Percentiles rank a stretch among this genome's conserved stretches.
Evolutionary conservation across 176 grass and related monocot genomes (phyloP).

Genomic region (Hyparrhenia diplandra): DNA sequence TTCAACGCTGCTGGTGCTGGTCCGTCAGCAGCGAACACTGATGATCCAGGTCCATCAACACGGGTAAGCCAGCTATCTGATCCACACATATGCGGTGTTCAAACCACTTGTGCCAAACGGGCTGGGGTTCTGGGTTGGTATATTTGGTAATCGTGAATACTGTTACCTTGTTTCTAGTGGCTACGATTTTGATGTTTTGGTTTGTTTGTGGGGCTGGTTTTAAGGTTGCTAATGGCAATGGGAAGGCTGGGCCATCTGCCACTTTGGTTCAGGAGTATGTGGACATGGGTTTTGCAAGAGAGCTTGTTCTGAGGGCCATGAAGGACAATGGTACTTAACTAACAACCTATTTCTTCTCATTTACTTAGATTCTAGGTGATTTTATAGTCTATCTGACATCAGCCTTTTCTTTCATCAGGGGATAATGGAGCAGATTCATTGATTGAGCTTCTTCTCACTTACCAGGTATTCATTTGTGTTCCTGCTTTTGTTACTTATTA

Average conservation of each 20-base stretch:
- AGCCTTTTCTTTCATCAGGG: constrained; percentile 31
- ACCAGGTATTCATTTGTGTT: constrained; percentile 34
- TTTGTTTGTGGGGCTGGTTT: background rate
- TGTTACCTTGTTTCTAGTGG: constrained; percentile 16
- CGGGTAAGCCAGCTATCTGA: background rate
- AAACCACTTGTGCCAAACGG: background rate
- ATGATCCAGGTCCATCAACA: constrained; percentile 7
- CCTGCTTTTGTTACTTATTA: too few species aligned
- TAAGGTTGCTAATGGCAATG: constrained; percentile 38
- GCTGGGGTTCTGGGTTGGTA: background rate
- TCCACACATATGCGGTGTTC: background rate
- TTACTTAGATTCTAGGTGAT: constrained; percentile 11
- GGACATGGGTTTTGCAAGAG: constrained; percentile 52
- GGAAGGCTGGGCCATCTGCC: constrained; percentile 1
- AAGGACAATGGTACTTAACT: constrained; percentile 41
- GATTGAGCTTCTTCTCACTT: constrained; percentile 67
- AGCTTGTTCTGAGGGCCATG: constrained; percentile 45
- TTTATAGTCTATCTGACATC: background rate
- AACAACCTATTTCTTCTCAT: constrained; percentile 16
- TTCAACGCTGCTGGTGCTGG: background rate
- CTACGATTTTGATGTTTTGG: background rate
- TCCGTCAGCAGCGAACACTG: background rate
- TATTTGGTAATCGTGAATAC: background rate
- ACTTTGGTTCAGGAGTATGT: constrained; percentile 34
- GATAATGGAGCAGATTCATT: constrained; percentile 58